phyloP scores from a whole-genome alignment of 305 asterid species.

The Withania somnifera region DNA sequence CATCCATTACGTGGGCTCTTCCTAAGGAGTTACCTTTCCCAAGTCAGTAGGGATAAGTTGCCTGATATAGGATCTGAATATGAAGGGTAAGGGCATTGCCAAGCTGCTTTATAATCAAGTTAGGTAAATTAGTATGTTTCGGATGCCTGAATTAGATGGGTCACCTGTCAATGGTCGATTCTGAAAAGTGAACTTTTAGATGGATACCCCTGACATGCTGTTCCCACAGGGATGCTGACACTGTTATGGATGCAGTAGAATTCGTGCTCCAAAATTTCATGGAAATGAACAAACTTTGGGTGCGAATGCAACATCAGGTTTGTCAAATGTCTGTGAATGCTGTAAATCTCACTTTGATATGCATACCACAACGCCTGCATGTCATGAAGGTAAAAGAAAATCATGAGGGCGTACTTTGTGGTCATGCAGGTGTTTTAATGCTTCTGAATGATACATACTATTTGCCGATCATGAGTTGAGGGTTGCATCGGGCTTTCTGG shows the following conservation, averaged over 20 bases:
- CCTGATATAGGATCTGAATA: slow-evolving; percentile 95
- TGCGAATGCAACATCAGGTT: slow-evolving; percentile 99
- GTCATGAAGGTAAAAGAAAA: slow-evolving; percentile 26
- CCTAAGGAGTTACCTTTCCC: slow-evolving; percentile 91
- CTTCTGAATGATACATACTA: slow-evolving; percentile 23
- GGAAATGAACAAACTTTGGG: slow-evolving; percentile 99
- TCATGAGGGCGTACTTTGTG: slow-evolving; percentile 25
- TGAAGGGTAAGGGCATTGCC: slow-evolving; percentile 66
- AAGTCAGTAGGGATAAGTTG: slow-evolving; percentile 91
- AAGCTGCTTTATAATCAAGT: neutral
- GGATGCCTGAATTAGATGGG: neutral
- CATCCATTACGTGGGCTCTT: slow-evolving; percentile 97
- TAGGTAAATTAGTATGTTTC: neutral
- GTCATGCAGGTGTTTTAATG: slow-evolving; percentile 23
- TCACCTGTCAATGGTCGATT: neutral
- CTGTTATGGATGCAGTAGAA: slow-evolving; percentile 82
- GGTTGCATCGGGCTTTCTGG: slow-evolving; percentile 29
- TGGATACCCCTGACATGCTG: slow-evolving; percentile 1
- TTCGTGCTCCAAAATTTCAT: slow-evolving; percentile 98
- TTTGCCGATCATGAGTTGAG: slow-evolving; percentile 33
- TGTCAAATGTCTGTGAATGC: slow-evolving; percentile 24
- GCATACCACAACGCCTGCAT: slow-evolving; percentile 18
- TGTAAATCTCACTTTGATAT: slow-evolving; percentile 25
- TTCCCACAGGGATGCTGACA: slow-evolving; percentile 75
- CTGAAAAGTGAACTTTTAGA: slow-evolving; percentile 5